phyloP scores from a whole-genome alignment of 2,329 filamentous ascomycete genomes.

The Incumbomyces delicatus region DNA sequence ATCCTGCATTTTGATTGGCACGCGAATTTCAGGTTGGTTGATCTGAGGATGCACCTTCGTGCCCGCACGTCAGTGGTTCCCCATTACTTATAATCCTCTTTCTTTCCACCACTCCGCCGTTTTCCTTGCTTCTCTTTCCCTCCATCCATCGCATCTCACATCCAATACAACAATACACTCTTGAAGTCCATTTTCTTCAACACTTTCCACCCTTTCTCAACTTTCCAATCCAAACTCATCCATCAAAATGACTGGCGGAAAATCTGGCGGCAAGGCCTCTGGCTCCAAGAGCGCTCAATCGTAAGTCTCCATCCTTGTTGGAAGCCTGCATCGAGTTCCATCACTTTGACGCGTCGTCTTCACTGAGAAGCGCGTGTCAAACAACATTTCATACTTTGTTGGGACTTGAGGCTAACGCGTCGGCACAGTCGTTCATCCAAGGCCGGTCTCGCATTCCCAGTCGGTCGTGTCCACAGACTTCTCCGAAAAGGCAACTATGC shows the following conservation, averaged over 20 bases:
- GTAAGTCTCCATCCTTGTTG: conserved; percentile 51
- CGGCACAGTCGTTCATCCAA: conserved; percentile 82
- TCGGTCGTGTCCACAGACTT: conserved; percentile 98
- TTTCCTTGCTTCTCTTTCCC: conserved; percentile 25
- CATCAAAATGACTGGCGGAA: conserved; percentile 99
- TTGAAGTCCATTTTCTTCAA: conserved; percentile 18
- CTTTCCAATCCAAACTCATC: conserved; percentile 28
- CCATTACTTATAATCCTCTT: conserved; percentile 35
- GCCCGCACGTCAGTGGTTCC: conserved; percentile 34
- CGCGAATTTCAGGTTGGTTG: conserved; percentile 36
- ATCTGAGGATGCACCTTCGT: conserved; percentile 33
- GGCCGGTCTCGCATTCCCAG: conserved; percentile 96
- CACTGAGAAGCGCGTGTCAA: neutral
- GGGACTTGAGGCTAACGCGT: conserved; percentile 30
- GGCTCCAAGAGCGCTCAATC: conserved; percentile 98
- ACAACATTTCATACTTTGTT: neutral
- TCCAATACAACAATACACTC: conserved; percentile 21
- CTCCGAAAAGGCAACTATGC: conserved; percentile 99
- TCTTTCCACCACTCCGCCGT: conserved; percentile 26
- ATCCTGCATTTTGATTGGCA: conserved; percentile 16
- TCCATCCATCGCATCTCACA: conserved; percentile 21
- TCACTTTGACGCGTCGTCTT: conserved; percentile 32
- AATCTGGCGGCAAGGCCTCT: conserved; percentile 99
- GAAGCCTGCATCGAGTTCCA: conserved; percentile 8
- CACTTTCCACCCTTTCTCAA: conserved; percentile 26